Percentiles rank a stretch among this genome's conserved stretches.
Conservation (phyloP, 2,329 filamentous ascomycete genomes). For the Apiospora saccharicola region DNA sequence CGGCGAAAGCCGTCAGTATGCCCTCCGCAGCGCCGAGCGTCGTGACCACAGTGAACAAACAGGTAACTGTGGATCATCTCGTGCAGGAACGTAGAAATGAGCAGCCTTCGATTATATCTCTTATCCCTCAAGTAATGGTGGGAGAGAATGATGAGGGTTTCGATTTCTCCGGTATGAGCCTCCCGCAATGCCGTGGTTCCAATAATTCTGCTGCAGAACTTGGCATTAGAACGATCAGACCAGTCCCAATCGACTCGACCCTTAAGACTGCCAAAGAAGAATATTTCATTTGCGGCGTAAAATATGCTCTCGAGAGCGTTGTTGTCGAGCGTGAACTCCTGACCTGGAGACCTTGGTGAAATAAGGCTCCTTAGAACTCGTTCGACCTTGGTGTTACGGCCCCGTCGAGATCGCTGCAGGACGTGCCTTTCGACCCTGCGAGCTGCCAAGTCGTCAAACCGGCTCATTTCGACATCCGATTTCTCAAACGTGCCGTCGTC, state of each 20-base stretch:
- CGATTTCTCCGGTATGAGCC: constrained; percentile 58
- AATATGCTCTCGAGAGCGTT: constrained; percentile 65
- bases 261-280: constrained; percentile 64
- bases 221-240: constrained; percentile 57
- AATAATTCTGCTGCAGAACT: constrained; percentile 64
- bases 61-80: constrained; percentile 73
- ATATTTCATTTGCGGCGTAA: constrained; percentile 67
- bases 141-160: constrained; percentile 69
- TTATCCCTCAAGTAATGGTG: constrained; percentile 63
- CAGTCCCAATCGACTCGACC: constrained; percentile 70
- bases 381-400: constrained; percentile 59
- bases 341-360: constrained; percentile 52
- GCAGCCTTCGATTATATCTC: constrained; percentile 64
- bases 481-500: constrained; percentile 39
- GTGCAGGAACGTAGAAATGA: constrained; percentile 71
- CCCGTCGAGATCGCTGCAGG: constrained; percentile 51
- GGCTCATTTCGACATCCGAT: constrained; percentile 46
- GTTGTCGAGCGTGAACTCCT: constrained; percentile 63
- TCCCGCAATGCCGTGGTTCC: constrained; percentile 68
- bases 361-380: constrained; percentile 67
- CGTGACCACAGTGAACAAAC: constrained; percentile 67
- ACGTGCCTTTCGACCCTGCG: constrained; percentile 57
- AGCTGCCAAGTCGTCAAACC: constrained; percentile 57
- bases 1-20: constrained; percentile 66
- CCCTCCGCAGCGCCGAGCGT: constrained; percentile 61